Evolutionary conservation across 2,329 filamentous ascomycete genomes (phyloP).

Genomic region (Penicillium sp.): DNA sequence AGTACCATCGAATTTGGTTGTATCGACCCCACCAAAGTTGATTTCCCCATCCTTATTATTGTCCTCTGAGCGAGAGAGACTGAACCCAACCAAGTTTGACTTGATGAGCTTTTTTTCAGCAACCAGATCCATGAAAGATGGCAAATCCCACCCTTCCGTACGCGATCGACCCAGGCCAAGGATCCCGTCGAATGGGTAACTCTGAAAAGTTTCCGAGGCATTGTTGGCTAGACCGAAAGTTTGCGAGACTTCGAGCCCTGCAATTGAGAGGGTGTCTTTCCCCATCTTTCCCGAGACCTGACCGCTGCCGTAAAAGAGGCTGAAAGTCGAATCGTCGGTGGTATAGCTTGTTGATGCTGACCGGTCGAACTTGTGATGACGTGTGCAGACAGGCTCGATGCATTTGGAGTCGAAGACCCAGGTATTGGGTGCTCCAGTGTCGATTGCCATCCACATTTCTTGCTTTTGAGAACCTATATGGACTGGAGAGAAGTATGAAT

Average conservation of each 20-base stretch:
- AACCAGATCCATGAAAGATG: constrained; percentile 67
- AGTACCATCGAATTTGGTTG: constrained; percentile 63
- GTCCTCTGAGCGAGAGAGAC: constrained; percentile 66
- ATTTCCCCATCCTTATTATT: constrained; percentile 70
- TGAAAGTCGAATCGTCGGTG: constrained; percentile 52
- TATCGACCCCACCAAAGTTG: constrained; percentile 70
- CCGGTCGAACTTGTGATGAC: constrained; percentile 68
- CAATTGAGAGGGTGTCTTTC: constrained; percentile 66
- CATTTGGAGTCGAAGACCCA: constrained; percentile 81
- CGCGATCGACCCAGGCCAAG: constrained; percentile 69
- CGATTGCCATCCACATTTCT: constrained; percentile 54
- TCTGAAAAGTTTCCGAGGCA: constrained; percentile 70
- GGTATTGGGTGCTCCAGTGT: constrained; percentile 62
- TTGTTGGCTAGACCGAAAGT: constrained; percentile 70
- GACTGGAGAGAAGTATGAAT: constrained; percentile 54
- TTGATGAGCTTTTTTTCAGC: constrained; percentile 55
- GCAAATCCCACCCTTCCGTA: constrained; percentile 49
- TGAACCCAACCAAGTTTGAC: constrained; percentile 69
- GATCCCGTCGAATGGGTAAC: constrained; percentile 85
- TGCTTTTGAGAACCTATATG: constrained; percentile 51
- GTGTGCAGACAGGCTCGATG: constrained; percentile 61
- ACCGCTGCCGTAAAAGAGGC: constrained; percentile 74
- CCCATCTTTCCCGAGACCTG: constrained; percentile 65
- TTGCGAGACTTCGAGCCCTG: constrained; percentile 61
- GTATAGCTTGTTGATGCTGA: constrained; percentile 63